Conservation (phyloP, 208 protist species). For the Herpetomonas tarakana region DNA sequence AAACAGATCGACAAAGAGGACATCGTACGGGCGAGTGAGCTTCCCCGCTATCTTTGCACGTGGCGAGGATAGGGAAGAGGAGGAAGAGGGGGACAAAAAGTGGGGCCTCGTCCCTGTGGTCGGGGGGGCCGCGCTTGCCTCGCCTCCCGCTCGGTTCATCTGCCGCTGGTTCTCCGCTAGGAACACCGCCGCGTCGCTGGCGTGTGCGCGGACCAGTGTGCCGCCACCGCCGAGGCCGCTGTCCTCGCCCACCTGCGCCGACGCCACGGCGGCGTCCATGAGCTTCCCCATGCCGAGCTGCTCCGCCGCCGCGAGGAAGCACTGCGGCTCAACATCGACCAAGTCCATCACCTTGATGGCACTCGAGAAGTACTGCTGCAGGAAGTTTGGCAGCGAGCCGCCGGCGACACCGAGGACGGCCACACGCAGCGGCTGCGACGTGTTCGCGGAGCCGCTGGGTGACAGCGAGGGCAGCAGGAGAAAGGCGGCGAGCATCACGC, state of each 20-base stretch:
- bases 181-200: not conserved
- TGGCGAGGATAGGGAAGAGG: not conserved
- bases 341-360: constrained; percentile 56
- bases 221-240: constrained; percentile 34
- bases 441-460: constrained; percentile 3
- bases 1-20: constrained; percentile 85
- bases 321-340: constrained; percentile 77
- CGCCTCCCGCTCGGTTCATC: not conserved
- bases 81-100: not conserved
- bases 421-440: constrained; percentile 44
- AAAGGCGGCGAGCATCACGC: constrained; percentile 70
- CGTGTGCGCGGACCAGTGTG: not conserved
- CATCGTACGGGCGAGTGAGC: constrained; percentile 32
- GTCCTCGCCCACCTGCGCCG: constrained; percentile 39
- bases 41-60: not conserved
- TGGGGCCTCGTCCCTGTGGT: not conserved
- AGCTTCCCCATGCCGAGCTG: constrained; percentile 65
- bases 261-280: constrained; percentile 36
- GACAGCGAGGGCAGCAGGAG: constrained; percentile 46
- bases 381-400: constrained; percentile 70
- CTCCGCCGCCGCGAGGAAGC: constrained; percentile 64
- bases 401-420: constrained; percentile 79
- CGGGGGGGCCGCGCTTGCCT: not conserved
- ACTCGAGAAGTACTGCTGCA: constrained; percentile 62
- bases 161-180: constrained; percentile 2